A percentile compares a stretch with the other conserved stretches of the same genome.
Conservation (phyloP, 2,329 filamentous ascomycete genomes). For the Tolypocladium tropicale region DNA sequence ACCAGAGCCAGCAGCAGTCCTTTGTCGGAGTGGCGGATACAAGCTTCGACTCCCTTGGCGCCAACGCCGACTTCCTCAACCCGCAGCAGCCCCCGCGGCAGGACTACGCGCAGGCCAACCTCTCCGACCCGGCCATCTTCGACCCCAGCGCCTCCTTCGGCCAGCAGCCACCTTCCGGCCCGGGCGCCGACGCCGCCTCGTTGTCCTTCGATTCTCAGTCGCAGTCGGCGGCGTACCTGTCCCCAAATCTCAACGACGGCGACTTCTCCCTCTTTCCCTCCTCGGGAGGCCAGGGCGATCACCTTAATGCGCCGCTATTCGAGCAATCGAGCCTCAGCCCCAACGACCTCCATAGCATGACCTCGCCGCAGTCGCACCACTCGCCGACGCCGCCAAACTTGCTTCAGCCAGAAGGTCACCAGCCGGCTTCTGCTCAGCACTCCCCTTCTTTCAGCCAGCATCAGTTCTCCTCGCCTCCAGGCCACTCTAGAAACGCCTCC, state of each 20-base stretch:
- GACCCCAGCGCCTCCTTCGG: slow-evolving; percentile 32
- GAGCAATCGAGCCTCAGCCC: slow-evolving; percentile 33
- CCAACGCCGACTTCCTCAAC: slow-evolving; percentile 37
- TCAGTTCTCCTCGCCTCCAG: slow-evolving; percentile 41
- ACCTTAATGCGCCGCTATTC: slow-evolving; percentile 54
- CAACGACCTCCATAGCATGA: slow-evolving; percentile 42
- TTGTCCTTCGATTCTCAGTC: slow-evolving; percentile 31
- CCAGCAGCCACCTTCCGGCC: slow-evolving; percentile 26
- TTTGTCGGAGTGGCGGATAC: slow-evolving; percentile 16
- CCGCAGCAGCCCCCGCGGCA: slow-evolving; percentile 31
- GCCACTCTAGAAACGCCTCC: slow-evolving; percentile 46
- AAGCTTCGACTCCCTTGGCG: slow-evolving; percentile 35
- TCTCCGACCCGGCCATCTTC: slow-evolving; percentile 26
- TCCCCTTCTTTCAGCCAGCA: slow-evolving; percentile 48
- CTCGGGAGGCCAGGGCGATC: slow-evolving; percentile 39
- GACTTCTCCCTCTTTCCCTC: slow-evolving; percentile 58
- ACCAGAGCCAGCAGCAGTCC: slow-evolving; percentile 22
- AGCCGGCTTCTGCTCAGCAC: slow-evolving; percentile 39
- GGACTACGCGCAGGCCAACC: slow-evolving; percentile 17
- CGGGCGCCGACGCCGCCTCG: slow-evolving; percentile 25
- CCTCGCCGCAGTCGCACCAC: slow-evolving; percentile 44
- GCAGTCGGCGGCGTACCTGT: slow-evolving; percentile 34
- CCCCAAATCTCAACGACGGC: slow-evolving; percentile 38
- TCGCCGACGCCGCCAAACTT: slow-evolving; percentile 47
- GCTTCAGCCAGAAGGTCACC: slow-evolving; percentile 37